These are phyloP conservation scores for Diplosphaera chodatii DNA, from an alignment of 139 green algal species.

Conservation along the genomic window DNA sequence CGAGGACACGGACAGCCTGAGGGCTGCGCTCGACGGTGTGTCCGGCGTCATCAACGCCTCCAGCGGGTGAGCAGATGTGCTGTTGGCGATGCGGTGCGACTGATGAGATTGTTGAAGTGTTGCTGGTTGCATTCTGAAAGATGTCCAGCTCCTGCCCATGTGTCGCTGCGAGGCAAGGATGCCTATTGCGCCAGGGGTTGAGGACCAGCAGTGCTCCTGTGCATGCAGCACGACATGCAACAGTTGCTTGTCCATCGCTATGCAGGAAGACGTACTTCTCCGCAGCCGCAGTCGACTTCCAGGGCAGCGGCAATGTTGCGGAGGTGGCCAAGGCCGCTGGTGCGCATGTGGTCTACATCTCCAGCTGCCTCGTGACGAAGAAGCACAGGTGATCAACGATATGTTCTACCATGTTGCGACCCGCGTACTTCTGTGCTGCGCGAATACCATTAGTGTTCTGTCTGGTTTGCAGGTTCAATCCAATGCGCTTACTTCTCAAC, in stretches of 20 bases:
- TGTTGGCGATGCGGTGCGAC: too few relatives aligned
- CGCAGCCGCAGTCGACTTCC: conserved; percentile 38
- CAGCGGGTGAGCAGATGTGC: conserved; percentile 6
- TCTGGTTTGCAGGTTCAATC: conserved; percentile 34
- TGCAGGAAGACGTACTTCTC: conserved; percentile 36
- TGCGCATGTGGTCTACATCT: conserved; percentile 48
- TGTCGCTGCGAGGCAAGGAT: too few relatives aligned
- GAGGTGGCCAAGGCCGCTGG: conserved; percentile 23
- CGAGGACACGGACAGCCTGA: conserved; percentile 15
- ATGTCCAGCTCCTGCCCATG: too few relatives aligned
- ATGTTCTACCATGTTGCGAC: too few relatives aligned
- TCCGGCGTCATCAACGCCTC: conserved; percentile 49
- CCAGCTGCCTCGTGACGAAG: conserved; percentile 42
- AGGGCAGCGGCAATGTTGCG: conserved; percentile 48
- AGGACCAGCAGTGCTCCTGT: too few relatives aligned
- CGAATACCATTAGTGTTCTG: too few relatives aligned
- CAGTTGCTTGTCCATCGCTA: too few relatives aligned
- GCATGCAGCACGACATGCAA: too few relatives aligned
- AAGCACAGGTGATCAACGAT: background rate
- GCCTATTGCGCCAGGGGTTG: too few relatives aligned
- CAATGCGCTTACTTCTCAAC: conserved; percentile 63
- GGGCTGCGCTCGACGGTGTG: background rate
- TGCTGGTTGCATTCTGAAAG: too few relatives aligned
- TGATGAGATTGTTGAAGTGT: too few relatives aligned
- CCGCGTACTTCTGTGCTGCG: too few relatives aligned